Evolutionary conservation across 352 stramenopile genomes (phyloP).

Genomic region (Phytophthora syringae): DNA sequence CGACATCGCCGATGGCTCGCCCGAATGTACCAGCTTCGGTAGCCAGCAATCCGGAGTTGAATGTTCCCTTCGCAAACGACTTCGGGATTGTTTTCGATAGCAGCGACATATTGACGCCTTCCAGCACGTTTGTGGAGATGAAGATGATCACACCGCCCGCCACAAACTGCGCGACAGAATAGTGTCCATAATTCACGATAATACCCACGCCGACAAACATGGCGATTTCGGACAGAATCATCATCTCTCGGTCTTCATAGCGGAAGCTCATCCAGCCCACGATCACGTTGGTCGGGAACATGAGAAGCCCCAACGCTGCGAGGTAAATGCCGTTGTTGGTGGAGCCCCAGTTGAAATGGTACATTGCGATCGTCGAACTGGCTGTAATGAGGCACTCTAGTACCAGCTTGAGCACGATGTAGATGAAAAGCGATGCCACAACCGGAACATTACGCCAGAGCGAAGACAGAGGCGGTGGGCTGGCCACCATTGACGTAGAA

Average conservation of each 20-base stretch:
- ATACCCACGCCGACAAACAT: conserved; percentile 91
- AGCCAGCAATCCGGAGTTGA: conserved; percentile 95
- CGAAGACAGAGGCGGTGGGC: conserved; percentile 52
- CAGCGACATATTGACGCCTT: conserved; percentile 94
- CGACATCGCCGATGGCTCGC: conserved; percentile 84
- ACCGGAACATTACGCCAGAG: conserved; percentile 81
- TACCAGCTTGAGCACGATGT: conserved; percentile 93
- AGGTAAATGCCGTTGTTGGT: conserved; percentile 89
- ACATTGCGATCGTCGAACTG: conserved; percentile 85
- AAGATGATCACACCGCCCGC: conserved; percentile 91
- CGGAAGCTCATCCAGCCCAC: conserved; percentile 90
- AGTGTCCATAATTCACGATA: conserved; percentile 89
- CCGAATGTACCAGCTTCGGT: conserved; percentile 93
- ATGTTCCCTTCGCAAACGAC: conserved; percentile 92
- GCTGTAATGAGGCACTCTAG: conserved; percentile 90
- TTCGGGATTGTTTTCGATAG: conserved; percentile 95
- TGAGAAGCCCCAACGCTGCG: conserved; percentile 86
- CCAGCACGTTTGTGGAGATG: conserved; percentile 92
- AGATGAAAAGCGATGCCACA: conserved; percentile 83
- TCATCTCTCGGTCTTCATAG: conserved; percentile 94
- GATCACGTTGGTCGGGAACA: conserved; percentile 93
- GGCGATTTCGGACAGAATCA: conserved; percentile 83
- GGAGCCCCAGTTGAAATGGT: conserved; percentile 92
- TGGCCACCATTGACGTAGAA: conserved; percentile 17
- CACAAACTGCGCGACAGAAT: conserved; percentile 90